Base-by-base conservation (phyloP, 768 basidiomycete species). In the Boletus rex-veris region DNA sequence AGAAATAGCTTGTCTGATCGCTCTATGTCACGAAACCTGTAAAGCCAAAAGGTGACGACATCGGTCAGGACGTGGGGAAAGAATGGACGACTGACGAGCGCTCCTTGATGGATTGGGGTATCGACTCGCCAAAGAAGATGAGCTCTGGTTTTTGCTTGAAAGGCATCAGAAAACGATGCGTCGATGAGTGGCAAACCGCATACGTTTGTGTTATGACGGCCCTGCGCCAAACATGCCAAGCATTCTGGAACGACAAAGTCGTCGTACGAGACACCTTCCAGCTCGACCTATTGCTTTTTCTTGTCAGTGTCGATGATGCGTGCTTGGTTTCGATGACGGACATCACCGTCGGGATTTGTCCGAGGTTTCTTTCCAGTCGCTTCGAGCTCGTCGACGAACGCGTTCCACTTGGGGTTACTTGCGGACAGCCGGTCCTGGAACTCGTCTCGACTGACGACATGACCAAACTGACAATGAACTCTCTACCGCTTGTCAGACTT, bases 281-380 rank as follows among this genome's bases (percentile, higher is more conserved):
- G 70, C 11, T 84, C 92, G 61, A 95, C 86, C 92, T 93, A 56
- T 5, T 19, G 0, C 10, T 49, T 35, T 7, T 16, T 16, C 3
- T 21, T 8, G 39, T 47, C 24, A 51, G 26, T 30, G 28, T 44
- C 24, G n/a, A 7, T 26, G 21, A 15, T 14, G 41, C 6, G 50
- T 49, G 45, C 37, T 15, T 50, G 30, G 19, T 45, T 5, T 14
- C 15, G 45, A 41, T 7, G 12, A 77, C 80, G 53, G 60, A 90
- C 94, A 74, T 97, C 94, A 67, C 94, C 94, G 60, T 96, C 94
- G 11, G 94, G 94, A 67, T 96, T 96, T 24, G 90, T 95, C 53
- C 90, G 79, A 2, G 81, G 86, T 51, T 80, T 78, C 41, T 71
- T 68, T 5, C 84, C 82, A 0, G 77, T 78, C 26, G 71, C 71